These are phyloP conservation scores for Simmondsia chinensis DNA, from an alignment of 148 eudicot genomes.

Conservation along the genomic window DNA sequence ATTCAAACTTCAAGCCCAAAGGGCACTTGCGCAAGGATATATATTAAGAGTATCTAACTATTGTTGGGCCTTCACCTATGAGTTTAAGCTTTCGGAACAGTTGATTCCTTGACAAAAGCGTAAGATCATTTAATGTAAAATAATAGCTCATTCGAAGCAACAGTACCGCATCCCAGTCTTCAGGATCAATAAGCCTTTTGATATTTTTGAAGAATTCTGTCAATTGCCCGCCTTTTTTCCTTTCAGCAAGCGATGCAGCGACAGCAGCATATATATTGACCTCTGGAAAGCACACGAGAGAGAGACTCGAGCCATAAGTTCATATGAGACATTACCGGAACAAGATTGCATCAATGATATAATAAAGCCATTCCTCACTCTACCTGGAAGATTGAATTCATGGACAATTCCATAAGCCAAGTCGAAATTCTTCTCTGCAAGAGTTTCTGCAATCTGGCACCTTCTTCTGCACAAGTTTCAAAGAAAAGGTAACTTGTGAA, in stretches of 20 bases:
- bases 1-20: no score
- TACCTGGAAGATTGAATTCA: conserved; percentile 89
- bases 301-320: conserved; percentile 10
- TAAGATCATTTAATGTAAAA: no score
- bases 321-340: neutral
- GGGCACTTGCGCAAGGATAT: no score
- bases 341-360: neutral
- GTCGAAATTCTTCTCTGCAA: conserved; percentile 90
- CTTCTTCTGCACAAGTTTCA: conserved; percentile 63
- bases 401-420: conserved; percentile 81
- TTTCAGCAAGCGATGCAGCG: conserved; percentile 97
- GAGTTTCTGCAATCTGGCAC: conserved; percentile 87
- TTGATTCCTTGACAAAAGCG: no score
- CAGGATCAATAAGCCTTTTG: conserved; percentile 85
- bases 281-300: conserved; percentile 33
- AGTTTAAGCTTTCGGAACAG: no score
- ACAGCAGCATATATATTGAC: conserved; percentile 99
- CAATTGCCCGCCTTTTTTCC: conserved; percentile 83
- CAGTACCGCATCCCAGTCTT: conserved; percentile 93
- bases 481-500: neutral
- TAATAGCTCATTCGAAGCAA: neutral
- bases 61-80: no score
- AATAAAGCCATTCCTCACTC: neutral
- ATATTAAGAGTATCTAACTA: no score
- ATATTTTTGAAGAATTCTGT: conserved; percentile 88